Base-by-base conservation (phyloP, 2,329 filamentous ascomycete genomes). In the Pseudogymnoascus sp. region DNA sequence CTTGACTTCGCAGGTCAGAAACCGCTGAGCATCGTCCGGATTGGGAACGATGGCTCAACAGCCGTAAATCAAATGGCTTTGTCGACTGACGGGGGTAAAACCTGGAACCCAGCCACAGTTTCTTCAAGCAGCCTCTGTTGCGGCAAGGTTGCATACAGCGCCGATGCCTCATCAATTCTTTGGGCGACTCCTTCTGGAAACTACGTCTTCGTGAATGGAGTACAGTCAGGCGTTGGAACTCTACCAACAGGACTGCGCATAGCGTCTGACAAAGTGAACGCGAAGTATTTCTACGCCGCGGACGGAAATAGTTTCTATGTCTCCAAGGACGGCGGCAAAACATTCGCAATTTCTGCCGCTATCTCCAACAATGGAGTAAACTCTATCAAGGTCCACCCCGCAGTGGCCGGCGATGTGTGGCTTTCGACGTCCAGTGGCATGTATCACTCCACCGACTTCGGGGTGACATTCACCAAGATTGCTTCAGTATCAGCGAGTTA, bases 381-480 rank as follows among this genome's bases (percentile, higher is more conserved):
- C 40, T 78, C 80, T 36, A 78, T 89, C 8, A 82, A 81, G 14
- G 78, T 77, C 0, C 79, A 87, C 65, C 84, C 85, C 0, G 77
- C 79, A 5, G 76, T 77, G 9, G 82, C 84, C 0, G 86, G 88
- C 11, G 82, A 86, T 59, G 78, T 90, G 59, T 84, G 79, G 72
- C 82, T 82, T 1, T 83, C 82, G 1, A 84, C 83, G 0, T 76
- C 84, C 62, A 73, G 68, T 0, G 84, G 84, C 5, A 72, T 86
- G 59, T 85, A 82, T 74, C 78, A 78, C 67, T 83, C 80, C 8
- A 80, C 77, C 5, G 71, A 85, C 70, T 83, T 74, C 37, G 84
- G 82, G 4, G 69, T 72, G 3, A 77, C 76, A 1, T 85, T 12
- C 62, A 60, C 6, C 62, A 67, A 40, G 60, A 65, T 12, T 64